Evolutionary conservation across 2,329 filamentous ascomycete genomes (phyloP).

Genomic region (Monosporascus sp.): DNA sequence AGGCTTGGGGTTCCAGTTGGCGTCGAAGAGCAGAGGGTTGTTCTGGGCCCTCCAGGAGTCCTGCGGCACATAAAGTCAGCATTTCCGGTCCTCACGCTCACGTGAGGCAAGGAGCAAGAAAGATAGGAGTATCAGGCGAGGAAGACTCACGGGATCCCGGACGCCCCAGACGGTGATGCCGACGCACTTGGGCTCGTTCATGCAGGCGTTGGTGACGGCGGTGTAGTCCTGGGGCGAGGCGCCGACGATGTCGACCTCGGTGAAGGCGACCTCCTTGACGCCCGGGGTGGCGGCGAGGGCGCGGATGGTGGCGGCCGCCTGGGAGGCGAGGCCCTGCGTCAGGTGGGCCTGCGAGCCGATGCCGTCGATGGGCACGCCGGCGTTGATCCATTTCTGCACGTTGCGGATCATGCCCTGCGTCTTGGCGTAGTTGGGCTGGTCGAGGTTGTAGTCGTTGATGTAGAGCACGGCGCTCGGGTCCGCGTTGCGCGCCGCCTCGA

Average conservation of each 20-base stretch:
- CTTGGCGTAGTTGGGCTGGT: conserved; percentile 55
- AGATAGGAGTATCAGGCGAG: conserved; percentile 1
- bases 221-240: conserved; percentile 52
- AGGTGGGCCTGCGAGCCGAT: conserved; percentile 51
- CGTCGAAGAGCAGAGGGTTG: conserved; percentile 50
- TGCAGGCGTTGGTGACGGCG: conserved; percentile 52
- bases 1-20: conserved; percentile 44
- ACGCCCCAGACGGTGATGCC: conserved; percentile 61
- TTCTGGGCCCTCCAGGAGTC: conserved; percentile 46
- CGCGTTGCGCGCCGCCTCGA: conserved; percentile 59
- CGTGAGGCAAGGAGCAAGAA: neutral
- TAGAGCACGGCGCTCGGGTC: conserved; percentile 66
- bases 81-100: neutral
- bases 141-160: conserved; percentile 32
- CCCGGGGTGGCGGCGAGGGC: conserved; percentile 39
- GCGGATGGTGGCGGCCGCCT: conserved; percentile 37
- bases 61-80: conserved; percentile 12
- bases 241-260: conserved; percentile 58
- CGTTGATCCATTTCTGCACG: conserved; percentile 58
- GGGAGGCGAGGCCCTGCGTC: conserved; percentile 32
- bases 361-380: conserved; percentile 57
- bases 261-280: conserved; percentile 48
- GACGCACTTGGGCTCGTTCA: conserved; percentile 53
- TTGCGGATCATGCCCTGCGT: conserved; percentile 43
- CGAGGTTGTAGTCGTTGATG: conserved; percentile 71